phyloP scores from a whole-genome alignment of 163 green algal genomes.

The Scenedesmus sp. region DNA sequence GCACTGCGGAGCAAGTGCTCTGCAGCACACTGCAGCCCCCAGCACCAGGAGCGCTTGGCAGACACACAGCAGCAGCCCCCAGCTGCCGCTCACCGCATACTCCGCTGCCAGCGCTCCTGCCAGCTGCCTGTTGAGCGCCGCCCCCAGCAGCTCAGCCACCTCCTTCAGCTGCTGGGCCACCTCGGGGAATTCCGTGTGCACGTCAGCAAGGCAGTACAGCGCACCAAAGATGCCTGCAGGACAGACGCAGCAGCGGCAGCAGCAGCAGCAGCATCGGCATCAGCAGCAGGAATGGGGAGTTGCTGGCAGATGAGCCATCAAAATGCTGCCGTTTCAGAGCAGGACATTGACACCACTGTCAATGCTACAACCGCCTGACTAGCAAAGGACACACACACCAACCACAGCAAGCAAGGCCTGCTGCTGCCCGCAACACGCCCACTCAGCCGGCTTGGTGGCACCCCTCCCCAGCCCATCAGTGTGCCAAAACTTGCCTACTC shows the following conservation, averaged over 20 bases:
- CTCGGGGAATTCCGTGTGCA: slow-evolving; percentile 69
- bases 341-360: not conserved
- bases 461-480: not conserved
- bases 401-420: not conserved
- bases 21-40: not conserved
- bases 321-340: not conserved
- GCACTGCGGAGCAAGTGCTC: not conserved
- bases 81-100: slow-evolving; percentile 17
- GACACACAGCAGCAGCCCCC: not conserved
- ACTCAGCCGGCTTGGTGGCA: no score
- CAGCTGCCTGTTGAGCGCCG: slow-evolving; percentile 39
- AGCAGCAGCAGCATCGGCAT: slow-evolving; percentile 60
- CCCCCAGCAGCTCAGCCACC: slow-evolving; percentile 54
- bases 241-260: slow-evolving; percentile 64
- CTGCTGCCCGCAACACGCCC: not conserved
- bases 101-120: slow-evolving; percentile 22
- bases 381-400: no score
- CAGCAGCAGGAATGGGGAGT: no score
- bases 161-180: slow-evolving; percentile 66
- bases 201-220: slow-evolving; percentile 69
- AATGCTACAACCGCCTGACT: no score
- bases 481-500: slow-evolving; percentile 6
- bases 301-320: no score
- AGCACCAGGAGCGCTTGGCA: not conserved
- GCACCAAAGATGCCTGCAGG: slow-evolving; percentile 68